These are phyloP conservation scores for Neonectria magnoliae DNA, from an alignment of 2,329 filamentous ascomycete species.

Conservation along the genomic window DNA sequence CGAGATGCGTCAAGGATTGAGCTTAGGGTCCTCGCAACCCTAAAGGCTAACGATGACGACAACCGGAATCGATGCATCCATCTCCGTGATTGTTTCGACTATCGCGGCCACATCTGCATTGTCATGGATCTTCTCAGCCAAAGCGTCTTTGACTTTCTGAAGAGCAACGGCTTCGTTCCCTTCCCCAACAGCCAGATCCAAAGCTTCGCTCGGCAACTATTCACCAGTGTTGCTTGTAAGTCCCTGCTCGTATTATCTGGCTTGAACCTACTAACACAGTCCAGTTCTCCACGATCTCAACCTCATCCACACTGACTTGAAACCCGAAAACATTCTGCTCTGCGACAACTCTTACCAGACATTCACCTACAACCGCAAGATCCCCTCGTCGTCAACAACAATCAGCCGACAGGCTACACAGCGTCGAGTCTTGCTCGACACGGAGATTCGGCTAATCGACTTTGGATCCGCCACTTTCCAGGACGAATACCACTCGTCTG, in stretches of 20 bases:
- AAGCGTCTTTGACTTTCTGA: conserved; percentile 98
- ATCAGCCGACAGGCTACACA: conserved; percentile 70
- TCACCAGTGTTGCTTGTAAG: conserved; percentile 98
- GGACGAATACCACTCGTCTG: conserved; percentile 77
- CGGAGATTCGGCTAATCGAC: conserved; percentile 76
- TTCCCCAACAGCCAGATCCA: conserved; percentile 99
- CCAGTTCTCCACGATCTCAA: conserved; percentile 95
- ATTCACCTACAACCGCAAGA: conserved; percentile 76
- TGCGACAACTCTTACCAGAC: conserved; percentile 74
- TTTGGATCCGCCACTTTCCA: conserved; percentile 79
- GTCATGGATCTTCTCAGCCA: conserved; percentile 84
- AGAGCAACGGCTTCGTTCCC: conserved; percentile 92
- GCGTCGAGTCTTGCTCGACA: conserved; percentile 72
- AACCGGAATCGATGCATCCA: conserved; percentile 98
- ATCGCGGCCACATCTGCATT: conserved; percentile 93
- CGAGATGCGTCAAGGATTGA: conserved; percentile 96
- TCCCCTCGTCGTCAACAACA: conserved; percentile 72
- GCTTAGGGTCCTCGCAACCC: conserved; percentile 87
- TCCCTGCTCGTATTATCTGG: conserved; percentile 36
- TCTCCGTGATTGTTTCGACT: conserved; percentile 96
- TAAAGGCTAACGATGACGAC: conserved; percentile 88
- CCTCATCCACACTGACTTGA: conserved; percentile 89
- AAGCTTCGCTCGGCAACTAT: conserved; percentile 91
- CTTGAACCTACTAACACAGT: conserved; percentile 26
- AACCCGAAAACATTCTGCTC: conserved; percentile 76